These are phyloP conservation scores for Lentinula sp. DNA, from an alignment of 768 basidiomycete species.

Conservation along the genomic window DNA sequence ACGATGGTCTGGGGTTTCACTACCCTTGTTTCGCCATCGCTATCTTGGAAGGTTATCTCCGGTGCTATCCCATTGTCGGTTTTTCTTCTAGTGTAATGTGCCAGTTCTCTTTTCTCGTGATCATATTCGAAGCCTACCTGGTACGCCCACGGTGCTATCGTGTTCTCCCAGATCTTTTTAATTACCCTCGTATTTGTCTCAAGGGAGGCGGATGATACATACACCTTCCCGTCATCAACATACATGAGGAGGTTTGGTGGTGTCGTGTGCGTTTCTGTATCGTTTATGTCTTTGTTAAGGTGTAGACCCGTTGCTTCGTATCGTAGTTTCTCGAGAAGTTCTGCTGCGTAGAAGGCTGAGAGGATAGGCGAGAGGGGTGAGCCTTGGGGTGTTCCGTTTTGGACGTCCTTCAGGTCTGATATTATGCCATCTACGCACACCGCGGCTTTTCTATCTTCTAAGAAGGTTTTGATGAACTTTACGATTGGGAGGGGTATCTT, in stretches of 20 bases:
- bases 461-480: slow-evolving; percentile 12
- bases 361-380: slow-evolving; percentile 19
- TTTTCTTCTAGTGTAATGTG: slow-evolving; percentile 19
- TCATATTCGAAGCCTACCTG: slow-evolving; percentile 15
- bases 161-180: slow-evolving; percentile 8
- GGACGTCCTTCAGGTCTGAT: slow-evolving; percentile 1
- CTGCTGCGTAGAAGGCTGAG: slow-evolving; percentile 17
- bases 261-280: no score
- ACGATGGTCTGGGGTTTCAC: slow-evolving; percentile 7
- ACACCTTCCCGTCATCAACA: slow-evolving; percentile 25
- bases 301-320: neutral
- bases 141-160: slow-evolving; percentile 10
- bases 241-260: slow-evolving; percentile 17
- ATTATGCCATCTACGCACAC: slow-evolving; percentile 16
- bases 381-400: slow-evolving; percentile 2
- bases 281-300: neutral
- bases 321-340: slow-evolving; percentile 17
- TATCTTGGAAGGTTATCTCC: slow-evolving; percentile 5
- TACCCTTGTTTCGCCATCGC: slow-evolving; percentile 1
- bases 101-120: slow-evolving; percentile 18
- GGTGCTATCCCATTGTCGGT: slow-evolving; percentile 5
- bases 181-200: slow-evolving; percentile 17
- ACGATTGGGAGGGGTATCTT: slow-evolving; percentile 8
- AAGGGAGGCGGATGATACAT: slow-evolving; percentile 17
- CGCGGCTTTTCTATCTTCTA: slow-evolving; percentile 12